Evolutionary conservation across 352 stramenopile species (phyloP), one percentile per base, ranked within the genome.

Genomic region (Proteromonas lacertae): DNA sequence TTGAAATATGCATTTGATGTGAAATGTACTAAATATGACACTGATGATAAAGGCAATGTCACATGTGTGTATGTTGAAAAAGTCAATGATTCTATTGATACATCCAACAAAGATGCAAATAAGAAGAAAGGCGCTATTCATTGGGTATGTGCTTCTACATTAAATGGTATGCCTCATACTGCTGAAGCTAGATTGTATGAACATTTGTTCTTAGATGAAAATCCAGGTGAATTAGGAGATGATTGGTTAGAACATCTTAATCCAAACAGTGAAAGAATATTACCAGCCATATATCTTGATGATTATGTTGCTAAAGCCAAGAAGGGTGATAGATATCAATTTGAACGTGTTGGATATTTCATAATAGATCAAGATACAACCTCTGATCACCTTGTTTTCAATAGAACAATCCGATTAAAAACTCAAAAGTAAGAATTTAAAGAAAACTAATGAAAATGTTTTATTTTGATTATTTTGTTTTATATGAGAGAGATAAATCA

Each of bases 301-400:
- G 47, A 50, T 20, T 58, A 44, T 25, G 52, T 71, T 18, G 41
- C 36, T 18, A 29, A 29, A 8, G 49, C 66, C 45, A 49, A 40
- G 40, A 8, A 50, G 2, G 35, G 41, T 22, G 40, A 51, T 7
- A 65, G 53, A n/a, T 69, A 63, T 72, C 82, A 95, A 59, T 91
- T 96, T 54, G 81, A 93, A 48, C 60, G 80, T 41, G 60, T 81
- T 24, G 82, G 80, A 6, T 96, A 93, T 57, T 93, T 92, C 53
- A 66, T 80, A 35, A 48, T 64, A 13, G 82, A 96, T 53, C 16
- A 10, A 23, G 4, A 12, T 16, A 34, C n/a, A n/a, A n/a, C n/a
- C n/a, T n/a, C n/a, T n/a, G n/a, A n/a, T n/a, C n/a, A n/a, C n/a
- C n/a, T n/a, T n/a, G n/a, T n/a, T n/a, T n/a, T n/a, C n/a, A n/a